Conservation (phyloP, 1,284 basidiomycete genomes). For the Ustilago trichophora region DNA sequence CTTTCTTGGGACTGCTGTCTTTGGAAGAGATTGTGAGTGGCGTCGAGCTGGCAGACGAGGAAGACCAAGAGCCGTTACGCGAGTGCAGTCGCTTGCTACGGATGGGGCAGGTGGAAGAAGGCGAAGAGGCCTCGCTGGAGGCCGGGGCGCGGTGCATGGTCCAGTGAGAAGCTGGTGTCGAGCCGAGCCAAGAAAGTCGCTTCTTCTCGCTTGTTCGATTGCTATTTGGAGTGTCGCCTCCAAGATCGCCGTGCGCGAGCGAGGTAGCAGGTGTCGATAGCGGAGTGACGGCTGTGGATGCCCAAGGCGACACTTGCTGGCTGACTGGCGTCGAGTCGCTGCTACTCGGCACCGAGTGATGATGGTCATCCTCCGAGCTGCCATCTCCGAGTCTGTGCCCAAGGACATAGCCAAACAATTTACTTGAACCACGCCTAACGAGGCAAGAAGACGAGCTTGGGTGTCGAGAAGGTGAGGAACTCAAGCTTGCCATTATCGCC, state of each 20-base stretch:
- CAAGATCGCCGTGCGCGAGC: constrained; percentile 10
- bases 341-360: neutral
- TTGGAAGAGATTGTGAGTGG: neutral
- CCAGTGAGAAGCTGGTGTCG: constrained; percentile 14
- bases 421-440: constrained; percentile 1
- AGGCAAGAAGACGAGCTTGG: constrained; percentile 17
- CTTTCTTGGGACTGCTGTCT: too few relatives aligned
- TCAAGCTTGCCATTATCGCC: constrained; percentile 17
- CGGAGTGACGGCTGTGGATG: constrained; percentile 10
- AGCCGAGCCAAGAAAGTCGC: constrained; percentile 21
- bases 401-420: neutral
- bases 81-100: neutral
- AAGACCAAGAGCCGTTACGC: constrained; percentile 11
- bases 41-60: neutral
- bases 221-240: neutral
- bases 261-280: constrained; percentile 18
- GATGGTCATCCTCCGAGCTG: neutral
- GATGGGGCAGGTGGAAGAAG: neutral
- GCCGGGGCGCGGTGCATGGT: constrained; percentile 1
- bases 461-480: constrained; percentile 47
- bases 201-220: constrained; percentile 13
- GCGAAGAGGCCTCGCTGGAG: constrained; percentile 1
- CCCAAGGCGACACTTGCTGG: constrained; percentile 16
- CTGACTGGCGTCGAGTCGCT: constrained; percentile 5
- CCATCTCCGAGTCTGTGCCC: neutral